These are phyloP conservation scores for Blastomyces gilchristii DNA, from an alignment of 2,329 filamentous ascomycete genomes.

Conservation along the genomic window DNA sequence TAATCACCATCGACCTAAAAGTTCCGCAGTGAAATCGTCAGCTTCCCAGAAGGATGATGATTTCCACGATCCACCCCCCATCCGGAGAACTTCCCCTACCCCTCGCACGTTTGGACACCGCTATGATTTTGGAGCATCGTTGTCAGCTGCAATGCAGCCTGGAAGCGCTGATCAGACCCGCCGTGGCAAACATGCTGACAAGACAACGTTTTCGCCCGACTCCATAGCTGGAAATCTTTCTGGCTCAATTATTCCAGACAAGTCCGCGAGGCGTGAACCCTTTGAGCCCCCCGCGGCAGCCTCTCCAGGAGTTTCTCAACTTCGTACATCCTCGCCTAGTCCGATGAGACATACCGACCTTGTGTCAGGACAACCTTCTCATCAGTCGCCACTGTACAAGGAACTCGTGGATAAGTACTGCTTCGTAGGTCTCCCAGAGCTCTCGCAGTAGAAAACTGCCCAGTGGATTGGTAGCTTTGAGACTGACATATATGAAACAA, in stretches of 20 bases:
- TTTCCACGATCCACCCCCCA: constrained; percentile 46
- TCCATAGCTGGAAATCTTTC: constrained; percentile 24
- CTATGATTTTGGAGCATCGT: constrained; percentile 91
- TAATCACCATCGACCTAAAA: constrained; percentile 2
- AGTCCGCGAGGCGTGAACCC: background rate
- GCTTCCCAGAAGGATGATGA: constrained; percentile 49
- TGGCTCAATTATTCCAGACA: background rate
- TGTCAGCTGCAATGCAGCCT: constrained; percentile 67
- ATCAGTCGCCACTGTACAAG: constrained; percentile 84
- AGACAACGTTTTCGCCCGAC: constrained; percentile 49
- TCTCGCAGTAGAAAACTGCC: constrained; percentile 2
- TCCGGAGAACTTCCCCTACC: constrained; percentile 38
- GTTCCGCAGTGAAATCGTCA: background rate
- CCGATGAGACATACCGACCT: constrained; percentile 10
- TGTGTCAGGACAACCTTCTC: constrained; percentile 50
- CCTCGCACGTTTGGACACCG: constrained; percentile 77
- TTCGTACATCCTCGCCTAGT: constrained; percentile 1
- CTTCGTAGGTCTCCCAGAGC: constrained; percentile 68
- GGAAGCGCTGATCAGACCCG: constrained; percentile 44
- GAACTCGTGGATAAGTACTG: constrained; percentile 98
- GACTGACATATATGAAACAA: background rate
- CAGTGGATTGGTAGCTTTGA: background rate
- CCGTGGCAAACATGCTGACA: constrained; percentile 49
- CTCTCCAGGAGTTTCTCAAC: background rate
- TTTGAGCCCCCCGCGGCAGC: background rate